Conservation (phyloP, 257 asterid genomes). For the Solanum lycopersicoides region DNA sequence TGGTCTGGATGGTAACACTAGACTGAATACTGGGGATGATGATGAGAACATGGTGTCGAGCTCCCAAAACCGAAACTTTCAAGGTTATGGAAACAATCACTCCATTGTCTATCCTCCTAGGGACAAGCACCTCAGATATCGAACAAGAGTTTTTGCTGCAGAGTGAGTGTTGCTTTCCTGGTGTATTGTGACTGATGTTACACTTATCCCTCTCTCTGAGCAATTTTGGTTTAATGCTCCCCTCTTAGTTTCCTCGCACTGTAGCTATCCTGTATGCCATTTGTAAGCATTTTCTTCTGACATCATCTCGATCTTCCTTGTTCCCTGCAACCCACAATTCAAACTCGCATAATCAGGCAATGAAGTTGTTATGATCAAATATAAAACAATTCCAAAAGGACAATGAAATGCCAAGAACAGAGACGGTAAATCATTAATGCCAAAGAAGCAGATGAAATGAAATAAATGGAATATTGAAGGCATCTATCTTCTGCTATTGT, state of each 20-base stretch:
- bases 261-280: neutral
- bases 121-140: constrained; percentile 93
- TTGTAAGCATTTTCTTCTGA: neutral
- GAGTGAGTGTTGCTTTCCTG: constrained; percentile 51
- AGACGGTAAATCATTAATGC: neutral
- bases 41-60: constrained; percentile 92
- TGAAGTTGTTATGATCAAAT: neutral
- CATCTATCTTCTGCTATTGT: neutral
- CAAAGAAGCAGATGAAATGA: neutral
- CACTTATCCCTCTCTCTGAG: neutral
- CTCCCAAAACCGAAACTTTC: constrained; percentile 29
- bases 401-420: neutral
- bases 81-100: constrained; percentile 29
- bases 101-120: constrained; percentile 44
- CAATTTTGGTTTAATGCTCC: neutral
- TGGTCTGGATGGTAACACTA: constrained; percentile 48
- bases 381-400: neutral
- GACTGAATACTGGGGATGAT: constrained; percentile 52
- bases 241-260: neutral
- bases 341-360: neutral
- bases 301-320: neutral
- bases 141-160: constrained; percentile 96
- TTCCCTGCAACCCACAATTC: neutral
- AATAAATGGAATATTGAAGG: neutral
- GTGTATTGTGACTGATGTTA: neutral